phyloP scores from a whole-genome alignment of 2,329 filamentous ascomycete species.

The Scleromitrula shiraiana region DNA sequence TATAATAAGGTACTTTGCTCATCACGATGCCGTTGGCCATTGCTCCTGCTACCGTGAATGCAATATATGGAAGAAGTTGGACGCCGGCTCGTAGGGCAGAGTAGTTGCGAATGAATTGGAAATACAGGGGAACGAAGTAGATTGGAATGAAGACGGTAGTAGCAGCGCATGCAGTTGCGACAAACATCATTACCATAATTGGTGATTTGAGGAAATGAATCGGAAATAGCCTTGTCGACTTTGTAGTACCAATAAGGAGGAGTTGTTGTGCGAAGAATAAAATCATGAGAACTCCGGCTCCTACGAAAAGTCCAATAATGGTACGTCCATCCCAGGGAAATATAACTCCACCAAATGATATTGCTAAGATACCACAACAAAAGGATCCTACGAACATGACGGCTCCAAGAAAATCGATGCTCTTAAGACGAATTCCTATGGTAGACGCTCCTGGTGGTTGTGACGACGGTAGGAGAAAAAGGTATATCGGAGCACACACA shows the following conservation, averaged over 20 bases:
- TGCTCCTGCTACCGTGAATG: neutral
- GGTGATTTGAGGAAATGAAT: slow-evolving; percentile 11
- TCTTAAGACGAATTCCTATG: neutral
- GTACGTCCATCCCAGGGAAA: slow-evolving; percentile 2
- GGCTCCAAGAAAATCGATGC: slow-evolving; percentile 30
- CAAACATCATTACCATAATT: slow-evolving; percentile 14
- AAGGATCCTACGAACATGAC: slow-evolving; percentile 9
- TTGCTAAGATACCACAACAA: neutral
- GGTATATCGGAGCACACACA: neutral
- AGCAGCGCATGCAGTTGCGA: slow-evolving; percentile 26
- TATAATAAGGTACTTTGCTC: slow-evolving; percentile 27
- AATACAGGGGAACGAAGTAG: slow-evolving; percentile 26
- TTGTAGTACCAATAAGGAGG: slow-evolving; percentile 14
- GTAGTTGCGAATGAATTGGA: slow-evolving; percentile 39
- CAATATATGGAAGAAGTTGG: slow-evolving; percentile 23
- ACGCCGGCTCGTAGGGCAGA: slow-evolving; percentile 36
- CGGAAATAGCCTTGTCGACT: slow-evolving; percentile 13
- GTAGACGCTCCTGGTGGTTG: neutral
- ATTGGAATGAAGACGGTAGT: slow-evolving; percentile 34
- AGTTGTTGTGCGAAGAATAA: slow-evolving; percentile 12
- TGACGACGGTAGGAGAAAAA: neutral
- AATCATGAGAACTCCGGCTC: slow-evolving; percentile 32
- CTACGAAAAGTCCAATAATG: slow-evolving; percentile 30
- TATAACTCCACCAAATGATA: neutral
- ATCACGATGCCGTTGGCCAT: slow-evolving; percentile 31